Conservation (phyloP, 768 basidiomycete species). For the Mycena haematopus region DNA sequence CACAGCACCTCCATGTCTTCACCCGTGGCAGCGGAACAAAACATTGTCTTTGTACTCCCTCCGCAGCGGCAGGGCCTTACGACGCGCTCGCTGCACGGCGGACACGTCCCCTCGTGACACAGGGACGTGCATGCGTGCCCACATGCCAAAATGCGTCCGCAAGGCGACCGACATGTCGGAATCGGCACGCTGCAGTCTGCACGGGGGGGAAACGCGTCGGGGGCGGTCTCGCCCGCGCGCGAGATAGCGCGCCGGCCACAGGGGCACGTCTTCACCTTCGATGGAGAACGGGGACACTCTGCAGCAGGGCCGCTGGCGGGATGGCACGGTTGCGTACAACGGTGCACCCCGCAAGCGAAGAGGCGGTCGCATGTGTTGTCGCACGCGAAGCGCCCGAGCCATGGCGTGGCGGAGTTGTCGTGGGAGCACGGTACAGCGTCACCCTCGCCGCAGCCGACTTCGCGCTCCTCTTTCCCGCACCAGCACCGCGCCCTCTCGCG, state of each 20-base stretch:
- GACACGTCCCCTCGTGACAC: slow-evolving; percentile 85
- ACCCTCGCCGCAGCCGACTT: slow-evolving; percentile 73
- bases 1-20: slow-evolving; percentile 68
- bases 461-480: slow-evolving; percentile 74
- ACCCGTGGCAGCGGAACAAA: slow-evolving; percentile 56
- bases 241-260: slow-evolving; percentile 74
- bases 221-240: slow-evolving; percentile 34
- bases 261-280: slow-evolving; percentile 73
- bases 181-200: slow-evolving; percentile 73
- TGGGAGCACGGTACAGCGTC: slow-evolving; percentile 48
- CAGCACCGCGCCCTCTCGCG: slow-evolving; percentile 69
- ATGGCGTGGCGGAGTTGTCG: slow-evolving; percentile 48
- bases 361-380: slow-evolving; percentile 21
- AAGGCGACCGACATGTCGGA: slow-evolving; percentile 77
- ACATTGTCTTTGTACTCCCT: slow-evolving; percentile 57
- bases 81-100: slow-evolving; percentile 75
- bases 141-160: slow-evolving; percentile 73
- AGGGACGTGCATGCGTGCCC: slow-evolving; percentile 70
- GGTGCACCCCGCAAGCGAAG: slow-evolving; percentile 69
- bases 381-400: slow-evolving; percentile 62
- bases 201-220: slow-evolving; percentile 49
- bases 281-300: slow-evolving; percentile 77
- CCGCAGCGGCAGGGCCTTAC: slow-evolving; percentile 90
- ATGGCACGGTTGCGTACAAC: slow-evolving; percentile 80
- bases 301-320: slow-evolving; percentile 64